Base-by-base conservation (phyloP, 176 grass and related monocot genomes). In the sorghum (Sorghum bicolor) region DNA sequence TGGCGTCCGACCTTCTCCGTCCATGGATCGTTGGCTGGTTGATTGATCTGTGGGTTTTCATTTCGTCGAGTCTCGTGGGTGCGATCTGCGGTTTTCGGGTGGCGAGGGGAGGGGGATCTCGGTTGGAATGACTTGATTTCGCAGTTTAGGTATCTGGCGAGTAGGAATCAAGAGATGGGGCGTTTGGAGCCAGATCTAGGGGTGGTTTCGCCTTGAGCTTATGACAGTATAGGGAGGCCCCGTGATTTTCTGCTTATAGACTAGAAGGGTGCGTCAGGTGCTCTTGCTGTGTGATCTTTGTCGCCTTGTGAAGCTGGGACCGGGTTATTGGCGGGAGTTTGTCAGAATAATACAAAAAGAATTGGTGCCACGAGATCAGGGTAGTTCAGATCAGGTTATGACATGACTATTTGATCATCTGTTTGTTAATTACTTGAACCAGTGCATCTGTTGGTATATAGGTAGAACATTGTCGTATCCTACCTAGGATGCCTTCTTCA, bases 121-220 rank as follows among this genome's bases (percentile, higher is more conserved):
- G 15, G 52, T 37, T 5, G 19, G 4, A 70, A 81, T 85, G 33
- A 74, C 12, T 0, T 8, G 24, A 34, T 65, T 16, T 32, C 7
- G 38, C 22, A 30, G 52, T n/a, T 38, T 20, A 26, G 38, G 71
- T 52, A 72, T 81, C 71, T 77, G 77, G 52, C 2, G 13, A 9
- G 8, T 72, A 31, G 20, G 16, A 63, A 1, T 85, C 50, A 25
- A 5, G 77, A 41, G 39, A 69, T 39, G 30, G 77, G 16, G 34
- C 5, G 19, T 6, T 5, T 43, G 30, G 10, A 32, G 82, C 39
- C 67, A 63, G 77, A 89, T 89, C 71, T 85, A 19, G 34, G 68
- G 34, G 5, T 6, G 34, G 34, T 36, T 36, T 5, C 34, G 34
- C 34, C 34, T 36, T 36, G 5, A 4, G 34, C 34, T 36, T 6